Conservation (phyloP, 129 eudicot genomes). For the Flaveria brownii region DNA sequence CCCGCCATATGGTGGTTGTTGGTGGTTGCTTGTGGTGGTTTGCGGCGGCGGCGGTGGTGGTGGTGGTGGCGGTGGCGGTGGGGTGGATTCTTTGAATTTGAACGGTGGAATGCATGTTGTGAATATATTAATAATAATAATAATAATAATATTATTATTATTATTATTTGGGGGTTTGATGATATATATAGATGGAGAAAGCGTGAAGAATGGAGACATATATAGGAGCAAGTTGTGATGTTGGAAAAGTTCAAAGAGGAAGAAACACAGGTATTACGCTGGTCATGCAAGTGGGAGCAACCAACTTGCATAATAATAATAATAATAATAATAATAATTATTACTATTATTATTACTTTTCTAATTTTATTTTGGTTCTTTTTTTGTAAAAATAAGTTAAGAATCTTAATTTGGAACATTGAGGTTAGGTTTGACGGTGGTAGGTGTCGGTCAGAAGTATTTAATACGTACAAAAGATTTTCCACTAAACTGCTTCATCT, state of each 20-base stretch:
- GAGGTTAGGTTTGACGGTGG: neutral
- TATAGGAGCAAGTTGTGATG: constrained; percentile 28
- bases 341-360: neutral
- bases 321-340: too few relatives aligned
- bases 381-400: neutral
- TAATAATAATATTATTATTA: neutral
- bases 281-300: constrained; percentile 66
- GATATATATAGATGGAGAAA: neutral
- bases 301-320: constrained; percentile 46
- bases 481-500: too few relatives aligned
- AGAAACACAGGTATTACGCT: constrained; percentile 50
- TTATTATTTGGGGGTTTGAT: neutral
- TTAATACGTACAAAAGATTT: neutral
- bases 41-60: constrained; percentile 30
- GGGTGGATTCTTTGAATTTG: constrained; percentile 58
- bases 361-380: neutral
- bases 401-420: neutral
- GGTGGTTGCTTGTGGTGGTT: constrained; percentile 41
- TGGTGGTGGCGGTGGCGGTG: constrained; percentile 27
- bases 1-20: constrained; percentile 32
- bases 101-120: constrained; percentile 53
- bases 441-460: neutral
- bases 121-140: too few relatives aligned
- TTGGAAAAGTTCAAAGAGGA: constrained; percentile 35
- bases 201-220: constrained; percentile 33